These are phyloP conservation scores for Mucor piriformis DNA, from an alignment of 371 early-diverging fungal genomes.

Conservation along the genomic window DNA sequence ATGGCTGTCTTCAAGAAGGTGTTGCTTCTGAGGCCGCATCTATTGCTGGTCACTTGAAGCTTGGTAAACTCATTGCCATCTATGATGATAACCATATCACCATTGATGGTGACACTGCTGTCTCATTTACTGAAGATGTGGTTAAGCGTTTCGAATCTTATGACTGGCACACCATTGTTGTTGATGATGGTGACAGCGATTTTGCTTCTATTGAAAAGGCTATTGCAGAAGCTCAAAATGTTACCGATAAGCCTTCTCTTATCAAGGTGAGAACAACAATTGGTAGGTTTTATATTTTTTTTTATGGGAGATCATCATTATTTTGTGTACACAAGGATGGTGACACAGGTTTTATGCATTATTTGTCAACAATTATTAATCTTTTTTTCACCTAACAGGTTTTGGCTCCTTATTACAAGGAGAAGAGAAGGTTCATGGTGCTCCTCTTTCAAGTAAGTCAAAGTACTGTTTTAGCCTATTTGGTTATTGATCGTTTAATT, in stretches of 20 bases:
- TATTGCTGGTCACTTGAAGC: conserved; percentile 91
- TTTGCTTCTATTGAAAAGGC: conserved; percentile 72
- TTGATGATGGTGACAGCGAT: conserved; percentile 88
- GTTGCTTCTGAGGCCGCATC: conserved; percentile 96
- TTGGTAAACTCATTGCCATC: conserved; percentile 95
- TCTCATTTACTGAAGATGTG: conserved; percentile 97
- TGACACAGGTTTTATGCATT: conserved; percentile 56
- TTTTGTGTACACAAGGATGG: not conserved
- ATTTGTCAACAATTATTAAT: conserved; percentile 65
- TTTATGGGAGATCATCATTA: not conserved
- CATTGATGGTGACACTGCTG: conserved; percentile 92
- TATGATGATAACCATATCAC: conserved; percentile 98
- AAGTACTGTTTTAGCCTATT: not conserved
- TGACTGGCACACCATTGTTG: conserved; percentile 88
- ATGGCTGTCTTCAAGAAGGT: conserved; percentile 99
- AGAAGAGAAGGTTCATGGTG: conserved; percentile 88
- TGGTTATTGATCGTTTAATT: not conserved
- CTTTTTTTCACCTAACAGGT: conserved; percentile 36
- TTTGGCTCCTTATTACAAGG: conserved; percentile 90
- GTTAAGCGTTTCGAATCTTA: conserved; percentile 89
- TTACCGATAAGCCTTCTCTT: conserved; percentile 86
- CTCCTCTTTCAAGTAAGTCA: conserved; percentile 29
- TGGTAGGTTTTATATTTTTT: conserved; percentile 46
- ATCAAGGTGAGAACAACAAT: conserved; percentile 88
- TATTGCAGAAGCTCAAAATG: conserved; percentile 79